Base-by-base conservation (phyloP, 805 yeast genomes). In the Saturnispora mendoncae region DNA sequence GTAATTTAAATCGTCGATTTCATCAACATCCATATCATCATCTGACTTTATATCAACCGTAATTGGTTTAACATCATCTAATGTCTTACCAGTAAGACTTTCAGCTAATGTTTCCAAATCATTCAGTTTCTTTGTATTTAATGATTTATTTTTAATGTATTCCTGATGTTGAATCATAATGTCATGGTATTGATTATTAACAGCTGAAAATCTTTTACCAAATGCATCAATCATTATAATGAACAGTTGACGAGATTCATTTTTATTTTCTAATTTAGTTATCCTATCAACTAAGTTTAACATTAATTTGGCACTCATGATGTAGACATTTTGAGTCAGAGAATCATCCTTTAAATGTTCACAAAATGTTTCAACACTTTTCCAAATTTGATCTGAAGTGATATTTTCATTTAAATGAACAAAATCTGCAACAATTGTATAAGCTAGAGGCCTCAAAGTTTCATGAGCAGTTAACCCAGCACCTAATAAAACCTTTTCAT, bases 361-460 rank as follows among this genome's bases (percentile, higher is more conserved):
- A 53, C 95, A 81, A 55, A 86, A 92, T 43, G 85, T 80, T 33
- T 71, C 74, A 4, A 94, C 90, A 0, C 96, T 84, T 44, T 81
- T 78, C 80, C 94, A 80, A 9, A 92, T 81, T 56, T 86, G 96
- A 30, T 75, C 77, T 2, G 88, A 75, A 1, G 84, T 79, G 40
- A 92, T 65, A 50, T 88, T 94, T 38, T 79, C 74, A 50, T 97
- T 76, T 3, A 90, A 90, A 55, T 92, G 97, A 41, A 92, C 82
- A 52, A 94, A 80, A 56, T 92, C 99, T 0, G 98, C 97, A 38
- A 92, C 90, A 12, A 94, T 85, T 27, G 94, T 83, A 59, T 88
- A 92, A 0, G 97, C 97, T 54, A 92, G 65, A 0, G 97, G 97
- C 50, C 96, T 71, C 40, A 92, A 69, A 0, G 94, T 84, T 58